A percentile compares a stretch with the other conserved stretches of the same genome.
These are phyloP conservation scores for Chlamydomonas applanata DNA, from an alignment of 139 green algal species.

Conservation along the genomic window DNA sequence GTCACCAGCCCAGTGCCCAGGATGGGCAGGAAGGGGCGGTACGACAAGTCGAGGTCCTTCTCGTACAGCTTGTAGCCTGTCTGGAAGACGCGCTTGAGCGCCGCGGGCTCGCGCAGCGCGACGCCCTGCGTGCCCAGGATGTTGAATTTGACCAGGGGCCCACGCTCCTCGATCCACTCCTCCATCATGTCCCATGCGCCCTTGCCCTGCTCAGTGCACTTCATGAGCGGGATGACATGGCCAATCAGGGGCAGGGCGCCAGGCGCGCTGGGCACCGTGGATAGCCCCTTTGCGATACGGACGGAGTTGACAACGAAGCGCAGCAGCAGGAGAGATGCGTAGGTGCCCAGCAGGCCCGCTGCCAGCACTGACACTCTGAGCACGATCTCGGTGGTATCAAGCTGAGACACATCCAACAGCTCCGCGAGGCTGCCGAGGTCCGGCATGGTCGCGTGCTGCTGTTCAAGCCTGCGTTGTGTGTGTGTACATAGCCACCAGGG, in stretches of 20 bases:
- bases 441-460: too few relatives aligned
- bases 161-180: constrained; percentile 57
- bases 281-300: constrained; percentile 8
- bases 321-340: background rate
- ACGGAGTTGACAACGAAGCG: background rate
- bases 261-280: constrained; percentile 36
- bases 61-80: constrained; percentile 68
- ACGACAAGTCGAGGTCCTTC: constrained; percentile 83
- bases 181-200: constrained; percentile 78
- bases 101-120: constrained; percentile 60
- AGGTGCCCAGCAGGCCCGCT: background rate
- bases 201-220: constrained; percentile 24
- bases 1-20: constrained; percentile 93
- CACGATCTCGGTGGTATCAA: too few relatives aligned
- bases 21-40: constrained; percentile 89
- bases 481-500: too few relatives aligned
- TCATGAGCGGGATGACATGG: constrained; percentile 56
- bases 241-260: constrained; percentile 52
- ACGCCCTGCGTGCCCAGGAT: constrained; percentile 59
- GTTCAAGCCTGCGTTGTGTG: too few relatives aligned
- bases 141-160: constrained; percentile 15
- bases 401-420: too few relatives aligned
- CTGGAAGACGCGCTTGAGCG: constrained; percentile 84
- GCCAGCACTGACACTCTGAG: background rate
- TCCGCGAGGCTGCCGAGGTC: too few relatives aligned